Base-by-base conservation (phyloP, 2,329 filamentous ascomycete species). In the Colletotrichum karsti region DNA sequence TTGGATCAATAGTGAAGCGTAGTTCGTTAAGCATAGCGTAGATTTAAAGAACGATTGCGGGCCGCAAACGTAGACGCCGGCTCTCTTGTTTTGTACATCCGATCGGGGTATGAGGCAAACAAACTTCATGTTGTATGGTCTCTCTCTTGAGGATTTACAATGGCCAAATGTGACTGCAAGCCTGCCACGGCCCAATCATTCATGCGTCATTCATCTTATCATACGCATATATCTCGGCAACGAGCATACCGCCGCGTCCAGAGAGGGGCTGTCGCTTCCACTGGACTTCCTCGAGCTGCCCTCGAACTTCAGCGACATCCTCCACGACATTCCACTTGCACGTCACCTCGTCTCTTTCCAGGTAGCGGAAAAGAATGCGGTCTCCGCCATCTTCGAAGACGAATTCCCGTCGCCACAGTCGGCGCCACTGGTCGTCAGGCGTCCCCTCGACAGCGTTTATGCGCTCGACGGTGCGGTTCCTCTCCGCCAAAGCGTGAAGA, bases 231-330 rank as follows among this genome's bases (percentile, higher is more conserved):
- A 69, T 12, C 24, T 72, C 67, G 1, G 41, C 46, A 42, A 74
- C 69, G 7, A 74, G 71, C 13, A 72, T 42, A 13, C 60, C 65
- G 5, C 51, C 51, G 18, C 41, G 24, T 7, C 51, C 75, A 1
- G 80, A 79, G 7, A 82, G 73, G 1, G 79, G 76, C 15, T 78
- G 79, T 26, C 76, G 71, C 9, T 73, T 72, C 80, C 80, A 82
- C 4, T 73, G 57, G 9, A 81, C 62, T 5, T 68, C 70, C 12
- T 81, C 74, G 1, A 69, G 33, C 0, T 67, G 69, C 3, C 77
- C 74, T 10, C 62, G 61, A 33, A 78, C 76, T 7, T 75, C 73
- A 1, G 80, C 79, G 3, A 71, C 72, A 60, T 82, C 81, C 60
- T 83, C 81, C 1, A 82, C 71, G 15, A 81, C 69, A 33, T 73